phyloP scores from a whole-genome alignment of 129 eudicot species.

The Artemisia tridentata region DNA sequence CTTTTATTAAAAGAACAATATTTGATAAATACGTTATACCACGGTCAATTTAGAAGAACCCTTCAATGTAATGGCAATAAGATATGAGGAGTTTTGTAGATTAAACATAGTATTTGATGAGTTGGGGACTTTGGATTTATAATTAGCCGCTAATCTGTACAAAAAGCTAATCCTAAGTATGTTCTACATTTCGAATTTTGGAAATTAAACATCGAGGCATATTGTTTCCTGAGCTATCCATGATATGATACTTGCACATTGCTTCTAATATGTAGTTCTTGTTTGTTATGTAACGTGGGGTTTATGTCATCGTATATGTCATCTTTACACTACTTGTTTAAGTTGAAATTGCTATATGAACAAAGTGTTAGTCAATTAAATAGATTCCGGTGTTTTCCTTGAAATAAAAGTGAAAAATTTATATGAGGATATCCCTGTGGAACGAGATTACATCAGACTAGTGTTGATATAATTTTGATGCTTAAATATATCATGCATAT shows the following conservation, averaged over 20 bases:
- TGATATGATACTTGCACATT: not conserved
- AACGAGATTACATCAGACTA: too few species aligned
- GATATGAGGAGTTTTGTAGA: not conserved
- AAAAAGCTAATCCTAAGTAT: not conserved
- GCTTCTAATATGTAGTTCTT: not conserved
- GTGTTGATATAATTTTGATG: too few species aligned
- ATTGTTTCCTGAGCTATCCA: not conserved
- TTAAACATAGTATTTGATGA: not conserved
- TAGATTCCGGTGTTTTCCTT: too few species aligned
- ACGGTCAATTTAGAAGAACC: not conserved
- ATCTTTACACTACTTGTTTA: not conserved
- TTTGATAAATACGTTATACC: not conserved
- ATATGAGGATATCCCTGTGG: too few species aligned
- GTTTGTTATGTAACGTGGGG: not conserved
- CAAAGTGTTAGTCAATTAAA: not conserved
- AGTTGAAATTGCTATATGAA: not conserved
- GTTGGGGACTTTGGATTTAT: not conserved
- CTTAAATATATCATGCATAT: too few species aligned
- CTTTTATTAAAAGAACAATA: not conserved
- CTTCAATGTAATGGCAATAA: not conserved
- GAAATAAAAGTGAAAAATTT: too few species aligned
- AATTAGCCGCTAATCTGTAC: not conserved
- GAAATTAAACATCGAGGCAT: not conserved
- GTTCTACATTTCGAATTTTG: not conserved
- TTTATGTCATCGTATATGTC: too few species aligned